These are phyloP conservation scores for Rhizomucor pusillus DNA, from an alignment of 371 early-diverging fungal species.

Conservation along the genomic window DNA sequence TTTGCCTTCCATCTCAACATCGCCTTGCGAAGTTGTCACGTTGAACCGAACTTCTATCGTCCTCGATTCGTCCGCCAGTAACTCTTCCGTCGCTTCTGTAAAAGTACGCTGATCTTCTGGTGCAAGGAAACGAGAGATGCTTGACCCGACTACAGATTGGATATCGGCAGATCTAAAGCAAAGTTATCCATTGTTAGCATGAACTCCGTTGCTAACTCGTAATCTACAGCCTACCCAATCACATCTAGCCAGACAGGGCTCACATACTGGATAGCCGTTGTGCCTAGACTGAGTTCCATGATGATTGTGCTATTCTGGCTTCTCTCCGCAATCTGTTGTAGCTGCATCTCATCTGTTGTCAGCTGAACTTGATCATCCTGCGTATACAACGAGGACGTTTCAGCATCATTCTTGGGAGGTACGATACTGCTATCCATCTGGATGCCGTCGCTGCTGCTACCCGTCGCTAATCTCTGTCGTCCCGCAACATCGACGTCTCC, in stretches of 20 bases:
- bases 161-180: slow-evolving; percentile 49
- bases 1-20: slow-evolving; percentile 81
- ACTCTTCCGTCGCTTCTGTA: slow-evolving; percentile 24
- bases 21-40: slow-evolving; percentile 43
- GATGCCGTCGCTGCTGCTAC: slow-evolving; percentile 3
- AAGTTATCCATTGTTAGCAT: too few relatives aligned
- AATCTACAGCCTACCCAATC: slow-evolving; percentile 47
- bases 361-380: slow-evolving; percentile 15
- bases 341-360: slow-evolving; percentile 26
- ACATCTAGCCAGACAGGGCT: slow-evolving; percentile 63
- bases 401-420: not conserved
- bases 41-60: slow-evolving; percentile 77
- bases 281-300: slow-evolving; percentile 59
- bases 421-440: not conserved
- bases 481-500: not conserved
- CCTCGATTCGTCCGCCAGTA: slow-evolving; percentile 65
- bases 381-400: slow-evolving; percentile 6
- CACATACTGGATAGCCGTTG: slow-evolving; percentile 47
- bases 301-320: slow-evolving; percentile 61
- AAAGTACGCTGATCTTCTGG: slow-evolving; percentile 20
- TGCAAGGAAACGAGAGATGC: slow-evolving; percentile 45
- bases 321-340: slow-evolving; percentile 52
- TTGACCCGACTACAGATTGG: slow-evolving; percentile 42
- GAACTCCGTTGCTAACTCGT: too few relatives aligned
- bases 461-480: slow-evolving; percentile 10